Evolutionary conservation across 2,329 filamentous ascomycete genomes (phyloP).

Genomic region (Nannizziopsis arthrosporioides): DNA sequence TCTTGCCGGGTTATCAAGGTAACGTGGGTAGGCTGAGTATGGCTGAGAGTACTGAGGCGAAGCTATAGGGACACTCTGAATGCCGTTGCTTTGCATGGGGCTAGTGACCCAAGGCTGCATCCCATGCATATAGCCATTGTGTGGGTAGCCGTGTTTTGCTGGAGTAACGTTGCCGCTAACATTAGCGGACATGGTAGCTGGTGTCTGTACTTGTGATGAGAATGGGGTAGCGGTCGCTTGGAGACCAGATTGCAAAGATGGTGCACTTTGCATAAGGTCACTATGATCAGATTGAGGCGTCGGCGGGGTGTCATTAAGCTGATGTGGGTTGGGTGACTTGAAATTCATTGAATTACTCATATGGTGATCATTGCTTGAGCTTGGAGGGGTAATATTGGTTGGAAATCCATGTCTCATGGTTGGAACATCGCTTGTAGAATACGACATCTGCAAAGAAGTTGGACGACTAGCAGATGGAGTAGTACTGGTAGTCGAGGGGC

Average conservation of each 20-base stretch:
- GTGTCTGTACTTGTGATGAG: slow-evolving; percentile 47
- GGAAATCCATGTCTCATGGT: slow-evolving; percentile 57
- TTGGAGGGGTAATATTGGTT: slow-evolving; percentile 35
- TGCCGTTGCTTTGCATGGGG: slow-evolving; percentile 27
- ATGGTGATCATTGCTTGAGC: slow-evolving; percentile 47
- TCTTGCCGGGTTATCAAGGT: slow-evolving; percentile 63
- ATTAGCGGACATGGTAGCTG: slow-evolving; percentile 21
- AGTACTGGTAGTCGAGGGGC: slow-evolving; percentile 11
- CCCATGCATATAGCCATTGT: slow-evolving; percentile 42
- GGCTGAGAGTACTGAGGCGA: slow-evolving; percentile 41
- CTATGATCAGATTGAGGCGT: slow-evolving; percentile 32
- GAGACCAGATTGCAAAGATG: slow-evolving; percentile 57
- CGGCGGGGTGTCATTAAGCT: slow-evolving; percentile 28
- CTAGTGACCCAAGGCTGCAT: slow-evolving; percentile 46
- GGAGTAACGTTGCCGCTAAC: slow-evolving; percentile 21
- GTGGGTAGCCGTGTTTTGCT: slow-evolving; percentile 27
- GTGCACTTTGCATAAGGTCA: slow-evolving; percentile 40
- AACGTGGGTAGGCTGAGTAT: slow-evolving; percentile 32
- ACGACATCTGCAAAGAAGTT: slow-evolving; percentile 60
- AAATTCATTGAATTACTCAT: slow-evolving; percentile 30
- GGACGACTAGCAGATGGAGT: slow-evolving; percentile 29
- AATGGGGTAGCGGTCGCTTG: slow-evolving; percentile 73
- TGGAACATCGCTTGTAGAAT: slow-evolving; percentile 78
- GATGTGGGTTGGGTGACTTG: slow-evolving; percentile 53
- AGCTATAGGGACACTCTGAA: slow-evolving; percentile 36